Conservation (phyloP, 371 early-diverging fungal genomes). For the Rhizopus sp. region DNA sequence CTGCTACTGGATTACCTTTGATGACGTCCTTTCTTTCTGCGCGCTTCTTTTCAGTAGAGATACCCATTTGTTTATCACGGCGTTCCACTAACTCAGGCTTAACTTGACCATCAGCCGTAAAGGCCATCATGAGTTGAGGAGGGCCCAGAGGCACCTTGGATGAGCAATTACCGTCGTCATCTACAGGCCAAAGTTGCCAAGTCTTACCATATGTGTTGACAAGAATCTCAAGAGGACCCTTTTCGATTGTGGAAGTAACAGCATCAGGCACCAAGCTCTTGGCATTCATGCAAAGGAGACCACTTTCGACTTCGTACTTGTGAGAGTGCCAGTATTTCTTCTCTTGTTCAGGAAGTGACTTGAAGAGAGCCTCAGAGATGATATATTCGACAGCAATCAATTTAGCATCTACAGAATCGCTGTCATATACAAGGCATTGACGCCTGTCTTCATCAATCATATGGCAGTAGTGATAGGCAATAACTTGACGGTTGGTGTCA, state of each 20-base stretch:
- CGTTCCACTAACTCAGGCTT: constrained; percentile 2
- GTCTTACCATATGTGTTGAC: constrained; percentile 43
- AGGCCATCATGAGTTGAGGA: constrained; percentile 25
- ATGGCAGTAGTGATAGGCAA: constrained; percentile 51
- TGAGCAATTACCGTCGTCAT: constrained; percentile 20
- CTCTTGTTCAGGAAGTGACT: constrained; percentile 35
- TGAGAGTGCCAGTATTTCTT: constrained; percentile 55
- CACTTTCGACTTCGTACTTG: constrained; percentile 43
- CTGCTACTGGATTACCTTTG: constrained; percentile 1
- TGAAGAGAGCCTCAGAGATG: constrained; percentile 50
- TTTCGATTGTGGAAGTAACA: constrained; percentile 23
- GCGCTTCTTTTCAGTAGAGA: constrained; percentile 1
- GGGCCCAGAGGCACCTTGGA: constrained; percentile 18
- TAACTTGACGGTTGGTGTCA: constrained; percentile 41
- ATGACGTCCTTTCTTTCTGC: not conserved
- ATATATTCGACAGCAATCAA: constrained; percentile 59
- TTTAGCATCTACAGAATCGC: constrained; percentile 32
- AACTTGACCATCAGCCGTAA: constrained; percentile 23
- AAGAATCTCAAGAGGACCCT: constrained; percentile 20
- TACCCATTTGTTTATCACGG: not conserved
- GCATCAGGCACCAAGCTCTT: constrained; percentile 25
- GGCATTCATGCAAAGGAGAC: constrained; percentile 22
- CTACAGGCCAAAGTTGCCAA: constrained; percentile 37
- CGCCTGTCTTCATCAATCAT: constrained; percentile 49
- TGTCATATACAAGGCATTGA: constrained; percentile 57